A percentile compares a stretch with the other conserved stretches of the same genome.
phyloP scores from a whole-genome alignment of 169 alveolate species.

The Neospora caninum region DNA sequence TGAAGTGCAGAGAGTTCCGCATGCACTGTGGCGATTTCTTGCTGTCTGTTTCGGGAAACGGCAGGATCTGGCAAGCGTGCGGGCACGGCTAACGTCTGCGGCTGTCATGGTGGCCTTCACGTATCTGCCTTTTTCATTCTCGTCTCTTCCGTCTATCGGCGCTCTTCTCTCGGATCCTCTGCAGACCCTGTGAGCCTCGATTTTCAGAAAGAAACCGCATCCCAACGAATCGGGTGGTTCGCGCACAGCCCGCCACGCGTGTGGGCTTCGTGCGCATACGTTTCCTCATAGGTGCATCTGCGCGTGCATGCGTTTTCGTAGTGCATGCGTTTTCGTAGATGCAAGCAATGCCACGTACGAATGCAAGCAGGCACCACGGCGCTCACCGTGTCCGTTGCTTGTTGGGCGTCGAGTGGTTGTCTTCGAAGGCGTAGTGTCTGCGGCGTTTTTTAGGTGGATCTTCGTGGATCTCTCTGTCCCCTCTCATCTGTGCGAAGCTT shows the following conservation, averaged over 20 bases:
- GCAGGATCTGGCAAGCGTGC: not conserved
- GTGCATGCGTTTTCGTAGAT: no score
- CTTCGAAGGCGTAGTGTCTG: not conserved
- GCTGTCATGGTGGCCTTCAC: conserved; percentile 10
- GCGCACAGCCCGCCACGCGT: no score
- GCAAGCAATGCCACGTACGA: no score
- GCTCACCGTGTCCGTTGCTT: no score
- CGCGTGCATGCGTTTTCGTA: no score
- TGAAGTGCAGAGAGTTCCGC: no score
- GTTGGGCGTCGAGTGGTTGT: no score
- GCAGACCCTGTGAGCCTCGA: not conserved
- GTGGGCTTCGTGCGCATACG: no score
- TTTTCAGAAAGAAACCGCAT: not conserved
- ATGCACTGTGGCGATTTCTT: not conserved
- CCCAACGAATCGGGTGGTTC: not conserved
- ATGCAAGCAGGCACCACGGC: no score
- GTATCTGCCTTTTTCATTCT: conserved; percentile 13
- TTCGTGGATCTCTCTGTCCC: not conserved
- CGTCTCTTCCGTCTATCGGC: not conserved
- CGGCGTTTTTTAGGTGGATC: not conserved
- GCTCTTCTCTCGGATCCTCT: not conserved
- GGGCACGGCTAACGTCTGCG: not conserved
- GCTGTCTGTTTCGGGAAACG: not conserved
- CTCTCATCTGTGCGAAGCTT: not conserved
- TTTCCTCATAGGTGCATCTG: no score